phyloP scores from a whole-genome alignment of 1,139 yeast species.

The Zygosaccharomyces pseudobailii region DNA sequence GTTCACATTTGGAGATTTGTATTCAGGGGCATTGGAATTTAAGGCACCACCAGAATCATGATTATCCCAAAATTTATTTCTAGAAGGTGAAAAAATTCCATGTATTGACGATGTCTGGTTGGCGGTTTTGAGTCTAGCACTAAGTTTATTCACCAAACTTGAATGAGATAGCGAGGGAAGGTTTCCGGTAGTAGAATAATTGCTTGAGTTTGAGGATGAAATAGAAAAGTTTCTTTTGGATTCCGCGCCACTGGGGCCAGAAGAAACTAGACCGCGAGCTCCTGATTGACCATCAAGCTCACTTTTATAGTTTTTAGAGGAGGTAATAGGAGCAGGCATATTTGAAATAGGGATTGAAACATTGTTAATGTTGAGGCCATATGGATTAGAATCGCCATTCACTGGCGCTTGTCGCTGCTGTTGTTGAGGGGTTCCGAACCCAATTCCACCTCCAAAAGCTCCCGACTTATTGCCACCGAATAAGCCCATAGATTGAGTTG shows the following conservation, averaged over 20 bases:
- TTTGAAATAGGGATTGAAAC: constrained; percentile 26
- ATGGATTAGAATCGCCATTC: constrained; percentile 22
- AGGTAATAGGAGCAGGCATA: constrained; percentile 39
- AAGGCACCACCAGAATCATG: constrained; percentile 13
- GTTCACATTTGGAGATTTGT: constrained; percentile 5
- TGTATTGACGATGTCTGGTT: constrained; percentile 30
- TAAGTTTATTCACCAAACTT: constrained; percentile 34
- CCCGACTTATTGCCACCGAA: constrained; percentile 16
- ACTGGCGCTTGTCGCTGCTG: constrained; percentile 2
- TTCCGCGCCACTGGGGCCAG: background rate
- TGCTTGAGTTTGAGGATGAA: constrained; percentile 17
- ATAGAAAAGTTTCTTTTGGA: constrained; percentile 25
- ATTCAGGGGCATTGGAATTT: constrained; percentile 3
- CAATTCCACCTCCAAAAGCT: background rate
- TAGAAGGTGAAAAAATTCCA: constrained; percentile 37
- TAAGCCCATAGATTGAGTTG: constrained; percentile 11
- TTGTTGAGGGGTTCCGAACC: background rate
- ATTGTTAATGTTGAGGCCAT: constrained; percentile 29
- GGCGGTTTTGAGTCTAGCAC: constrained; percentile 31
- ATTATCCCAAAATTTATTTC: constrained; percentile 20
- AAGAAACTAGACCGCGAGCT: constrained; percentile 3
- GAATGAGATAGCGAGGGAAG: constrained; percentile 23
- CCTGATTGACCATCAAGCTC: constrained; percentile 1
- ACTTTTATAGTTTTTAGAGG: constrained; percentile 20
- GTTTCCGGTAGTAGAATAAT: constrained; percentile 10